Evolutionary conservation across 768 basidiomycete species (phyloP), one percentile per base, ranked within the genome.

Genomic region (Kwoniella sp.): DNA sequence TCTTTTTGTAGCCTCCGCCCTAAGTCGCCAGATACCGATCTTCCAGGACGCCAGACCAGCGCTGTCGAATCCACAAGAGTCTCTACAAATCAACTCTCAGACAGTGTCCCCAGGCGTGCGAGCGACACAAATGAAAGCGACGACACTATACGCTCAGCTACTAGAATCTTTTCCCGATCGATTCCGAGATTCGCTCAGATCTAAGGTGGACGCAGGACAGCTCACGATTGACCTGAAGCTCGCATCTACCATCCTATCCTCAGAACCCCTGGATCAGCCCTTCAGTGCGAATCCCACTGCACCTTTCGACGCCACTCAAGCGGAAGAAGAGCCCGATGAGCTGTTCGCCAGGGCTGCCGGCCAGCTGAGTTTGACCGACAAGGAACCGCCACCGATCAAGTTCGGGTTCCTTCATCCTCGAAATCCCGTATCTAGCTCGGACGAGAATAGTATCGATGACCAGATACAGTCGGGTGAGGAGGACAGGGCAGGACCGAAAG

Each of bases 341-440:
- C 29, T 65, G 9, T 68, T 71, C 57, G 59, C 63, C 20, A 30
- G 66, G 38, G 66, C 70, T 11, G 66, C 69, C 2, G 67, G 56
- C 2, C 54, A 37, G 22, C 48, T 71, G 64, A 71, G 58, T 52
- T 25, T 71, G 45, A 65, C 52, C n/a, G 67, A 71, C 25, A 34
- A 47, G 25, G 58, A 54, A 58, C 63, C 66, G 4, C 47, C 63
- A 2, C 26, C 37, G 22, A 55, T 69, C 50, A 58, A n/a, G 34
- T 58, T 55, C 20, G 22, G 23, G 25, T 31, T 59, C 23, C 56
- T 69, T 13, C 31, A 25, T 8, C 64, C 70, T 22, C 45, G 55
- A 45, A 20, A 22, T 7, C 22, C 20, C 8, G 15, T 9, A 13
- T 8, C 23, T 3, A 31, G 34, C 15, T 9, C 8, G 15, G 17